Base-by-base conservation (phyloP, 148 eudicot genomes). In the Diospyros kaki region DNA sequence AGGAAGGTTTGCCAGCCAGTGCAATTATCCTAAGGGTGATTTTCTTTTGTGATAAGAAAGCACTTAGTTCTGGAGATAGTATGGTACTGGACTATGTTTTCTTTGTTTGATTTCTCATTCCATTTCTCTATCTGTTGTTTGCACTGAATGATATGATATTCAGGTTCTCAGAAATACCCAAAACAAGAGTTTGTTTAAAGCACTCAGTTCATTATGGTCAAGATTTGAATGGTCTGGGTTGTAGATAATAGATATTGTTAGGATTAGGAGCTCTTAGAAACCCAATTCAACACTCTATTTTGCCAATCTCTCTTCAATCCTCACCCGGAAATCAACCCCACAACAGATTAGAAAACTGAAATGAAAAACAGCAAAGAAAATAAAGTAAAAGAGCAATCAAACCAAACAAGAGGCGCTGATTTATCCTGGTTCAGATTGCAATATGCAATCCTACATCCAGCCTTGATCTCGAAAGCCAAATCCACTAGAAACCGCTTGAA, bases 31-130 rank as follows among this genome's bases (percentile, higher is more conserved):
- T 39, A 38, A 58, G 62, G 48, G 58, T 72, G 44, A 48, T 58
- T 46, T 38, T 58, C 56, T 58, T 66, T 63, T 43, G 64, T 64
- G 75, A 55, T 64, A 77, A 38, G 44, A 8, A 5, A 11, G 9
- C 13, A 10, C 2, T n/a, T 58, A 13, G 13, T 15, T 11, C 48
- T 3, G 39, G 64, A 41, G 13, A 58, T 11, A 58, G 39, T 13
- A 78, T 72, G 81, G 81, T 78, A 72, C 38, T 66, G 60, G 6
- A 45, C 48, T 44, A 15, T n/a, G 0, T 44, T 50, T 41, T 6
- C 4, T 6, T 6, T 58, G 3, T 4, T 46, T 43, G 28, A 28
- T 39, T 1, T 50, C 69, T 11, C 42, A 58, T 59, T 18, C 40
- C 5, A 72, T 45, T 51, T 52, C 18, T 69, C 42, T 52, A 12